A percentile compares a stretch with the other conserved stretches of the same genome.
phyloP scores from a whole-genome alignment of 345 rosid genomes.

The Gossypium raimondii region DNA sequence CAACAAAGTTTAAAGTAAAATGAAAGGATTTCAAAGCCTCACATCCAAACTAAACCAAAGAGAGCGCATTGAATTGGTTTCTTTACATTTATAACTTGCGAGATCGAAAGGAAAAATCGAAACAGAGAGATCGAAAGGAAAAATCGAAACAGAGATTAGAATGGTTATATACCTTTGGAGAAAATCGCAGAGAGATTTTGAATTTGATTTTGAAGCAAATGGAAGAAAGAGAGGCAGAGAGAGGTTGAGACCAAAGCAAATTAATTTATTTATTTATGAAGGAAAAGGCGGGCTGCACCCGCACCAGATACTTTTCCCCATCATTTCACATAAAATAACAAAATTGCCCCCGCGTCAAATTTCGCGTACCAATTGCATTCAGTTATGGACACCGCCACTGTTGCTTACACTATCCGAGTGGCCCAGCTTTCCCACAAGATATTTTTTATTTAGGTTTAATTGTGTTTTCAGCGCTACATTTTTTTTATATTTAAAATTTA shows the following conservation, averaged over 20 bases:
- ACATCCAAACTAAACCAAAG: not conserved
- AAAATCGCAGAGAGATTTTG: slow-evolving; percentile 13
- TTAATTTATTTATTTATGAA: slow-evolving; percentile 6
- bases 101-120: not conserved
- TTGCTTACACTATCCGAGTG: not conserved
- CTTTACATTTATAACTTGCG: not conserved
- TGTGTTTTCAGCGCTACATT: too few relatives aligned
- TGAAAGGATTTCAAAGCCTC: not conserved
- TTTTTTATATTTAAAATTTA: too few relatives aligned
- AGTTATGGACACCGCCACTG: not conserved
- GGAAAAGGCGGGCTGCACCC: not conserved
- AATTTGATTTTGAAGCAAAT: not conserved
- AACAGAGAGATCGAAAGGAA: not conserved
- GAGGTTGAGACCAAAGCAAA: slow-evolving; percentile 18
- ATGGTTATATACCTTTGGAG: slow-evolving; percentile 25
- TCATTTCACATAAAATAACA: slow-evolving; percentile 20
- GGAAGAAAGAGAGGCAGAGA: not conserved
- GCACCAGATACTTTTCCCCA: not conserved
- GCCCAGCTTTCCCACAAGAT: too few relatives aligned
- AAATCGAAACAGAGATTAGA: not conserved
- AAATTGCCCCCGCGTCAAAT: slow-evolving; percentile 18
- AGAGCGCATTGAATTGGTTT: not conserved
- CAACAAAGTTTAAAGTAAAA: not conserved
- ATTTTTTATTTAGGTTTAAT: too few relatives aligned
- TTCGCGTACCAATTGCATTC: not conserved